phyloP scores from a whole-genome alignment of 2,329 filamentous ascomycete genomes.

The Aspergillus latus region DNA sequence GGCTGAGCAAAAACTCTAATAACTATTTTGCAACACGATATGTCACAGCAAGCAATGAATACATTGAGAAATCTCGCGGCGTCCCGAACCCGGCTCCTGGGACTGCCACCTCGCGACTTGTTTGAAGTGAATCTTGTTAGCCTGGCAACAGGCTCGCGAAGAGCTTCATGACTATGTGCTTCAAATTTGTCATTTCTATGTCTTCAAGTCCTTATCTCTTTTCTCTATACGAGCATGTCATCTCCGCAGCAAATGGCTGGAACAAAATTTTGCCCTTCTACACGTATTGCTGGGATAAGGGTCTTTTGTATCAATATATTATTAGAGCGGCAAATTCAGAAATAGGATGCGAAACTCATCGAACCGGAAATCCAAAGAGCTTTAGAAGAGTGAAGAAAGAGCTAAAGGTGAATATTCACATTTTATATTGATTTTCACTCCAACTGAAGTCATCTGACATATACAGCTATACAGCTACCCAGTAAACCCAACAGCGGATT shows the following conservation, averaged over 20 bases:
- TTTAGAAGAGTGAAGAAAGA: not conserved
- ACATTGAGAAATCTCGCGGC: constrained; percentile 37
- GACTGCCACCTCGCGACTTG: constrained; percentile 35
- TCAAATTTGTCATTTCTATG: not conserved
- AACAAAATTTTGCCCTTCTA: constrained; percentile 2
- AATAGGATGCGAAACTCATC: not conserved
- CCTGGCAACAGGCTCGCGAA: not conserved
- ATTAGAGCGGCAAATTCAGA: constrained; percentile 15
- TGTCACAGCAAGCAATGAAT: constrained; percentile 42
- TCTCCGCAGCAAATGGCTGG: not conserved
- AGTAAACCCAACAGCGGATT: not conserved
- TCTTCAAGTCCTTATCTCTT: not conserved
- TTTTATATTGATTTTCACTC: constrained; percentile 7
- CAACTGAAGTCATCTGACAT: constrained; percentile 10
- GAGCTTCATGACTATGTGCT: not conserved
- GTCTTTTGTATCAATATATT: constrained; percentile 19
- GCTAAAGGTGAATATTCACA: constrained; percentile 5
- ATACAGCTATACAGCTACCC: constrained; percentile 7
- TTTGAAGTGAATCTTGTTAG: constrained; percentile 11
- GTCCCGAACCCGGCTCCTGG: constrained; percentile 31
- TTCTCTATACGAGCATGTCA: constrained; percentile 1
- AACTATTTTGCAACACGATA: constrained; percentile 66
- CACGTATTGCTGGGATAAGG: constrained; percentile 16
- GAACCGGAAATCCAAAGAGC: not conserved
- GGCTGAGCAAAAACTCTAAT: constrained; percentile 74